Conservation (phyloP, 2,329 filamentous ascomycete species). For the Daldinia sp. region DNA sequence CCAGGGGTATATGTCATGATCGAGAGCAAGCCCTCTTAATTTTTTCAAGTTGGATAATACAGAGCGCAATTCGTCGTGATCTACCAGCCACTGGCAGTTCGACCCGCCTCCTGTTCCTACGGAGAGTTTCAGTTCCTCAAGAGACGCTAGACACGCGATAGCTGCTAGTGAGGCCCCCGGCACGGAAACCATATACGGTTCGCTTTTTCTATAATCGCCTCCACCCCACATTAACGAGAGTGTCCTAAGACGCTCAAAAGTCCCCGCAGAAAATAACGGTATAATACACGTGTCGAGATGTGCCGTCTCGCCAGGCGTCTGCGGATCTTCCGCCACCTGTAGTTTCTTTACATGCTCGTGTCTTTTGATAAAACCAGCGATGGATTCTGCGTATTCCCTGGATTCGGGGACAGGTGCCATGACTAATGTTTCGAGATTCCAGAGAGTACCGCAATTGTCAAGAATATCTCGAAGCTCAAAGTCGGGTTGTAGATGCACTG, state of each 20-base stretch:
- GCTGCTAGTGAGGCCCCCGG: not conserved
- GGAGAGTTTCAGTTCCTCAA: not conserved
- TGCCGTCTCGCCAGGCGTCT: not conserved
- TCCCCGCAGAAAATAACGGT: constrained; percentile 8
- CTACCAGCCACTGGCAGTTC: not conserved
- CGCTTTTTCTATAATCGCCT: not conserved
- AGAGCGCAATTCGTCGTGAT: not conserved
- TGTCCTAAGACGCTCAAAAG: constrained; percentile 15
- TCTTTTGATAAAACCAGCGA: not conserved
- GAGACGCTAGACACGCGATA: not conserved
- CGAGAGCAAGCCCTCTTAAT: not conserved
- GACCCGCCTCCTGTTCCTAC: not conserved
- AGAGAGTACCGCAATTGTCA: not conserved
- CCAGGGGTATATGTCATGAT: not conserved
- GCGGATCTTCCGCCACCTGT: not conserved
- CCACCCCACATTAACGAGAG: constrained; percentile 19
- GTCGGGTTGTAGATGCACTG: not conserved
- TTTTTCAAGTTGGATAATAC: not conserved
- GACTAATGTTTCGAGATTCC: not conserved
- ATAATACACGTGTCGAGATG: constrained; percentile 11
- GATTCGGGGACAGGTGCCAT: not conserved
- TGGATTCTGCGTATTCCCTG: not conserved
- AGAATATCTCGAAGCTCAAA: not conserved
- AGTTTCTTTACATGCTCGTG: not conserved
- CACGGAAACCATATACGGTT: not conserved